Conservation (phyloP, 2,329 filamentous ascomycete species). For the Bisporella sp. region DNA sequence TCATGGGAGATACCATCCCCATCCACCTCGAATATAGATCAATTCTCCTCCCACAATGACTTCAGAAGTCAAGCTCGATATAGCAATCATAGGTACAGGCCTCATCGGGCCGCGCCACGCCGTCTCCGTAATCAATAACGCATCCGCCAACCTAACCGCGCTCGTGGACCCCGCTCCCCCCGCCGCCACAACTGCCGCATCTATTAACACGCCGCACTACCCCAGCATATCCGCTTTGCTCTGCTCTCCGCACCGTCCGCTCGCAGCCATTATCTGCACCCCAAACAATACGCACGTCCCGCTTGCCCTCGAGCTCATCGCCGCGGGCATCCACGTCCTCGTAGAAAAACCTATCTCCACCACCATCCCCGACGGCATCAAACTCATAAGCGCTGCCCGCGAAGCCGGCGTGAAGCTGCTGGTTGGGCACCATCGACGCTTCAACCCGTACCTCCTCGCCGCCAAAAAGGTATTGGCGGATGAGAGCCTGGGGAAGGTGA, state of each 20-base stretch:
- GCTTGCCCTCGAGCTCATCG: slow-evolving; percentile 40
- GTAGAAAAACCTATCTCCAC: slow-evolving; percentile 50
- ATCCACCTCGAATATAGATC: too few relatives aligned
- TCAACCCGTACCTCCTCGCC: slow-evolving; percentile 47
- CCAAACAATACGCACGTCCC: slow-evolving; percentile 51
- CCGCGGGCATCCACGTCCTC: slow-evolving; percentile 43
- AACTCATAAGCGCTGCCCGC: slow-evolving; percentile 23
- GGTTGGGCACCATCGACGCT: slow-evolving; percentile 52
- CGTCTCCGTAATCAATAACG: slow-evolving; percentile 33
- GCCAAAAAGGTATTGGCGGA: slow-evolving; percentile 38
- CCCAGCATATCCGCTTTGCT: slow-evolving; percentile 37
- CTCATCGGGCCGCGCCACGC: slow-evolving; percentile 45
- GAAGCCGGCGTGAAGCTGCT: slow-evolving; percentile 35
- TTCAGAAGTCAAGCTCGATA: slow-evolving; percentile 18
- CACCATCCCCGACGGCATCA: slow-evolving; percentile 30
- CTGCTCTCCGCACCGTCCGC: slow-evolving; percentile 32
- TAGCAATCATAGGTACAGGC: slow-evolving; percentile 41
- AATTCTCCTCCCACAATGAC: background rate
- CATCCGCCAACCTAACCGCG: slow-evolving; percentile 33
- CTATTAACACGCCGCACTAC: slow-evolving; percentile 33
- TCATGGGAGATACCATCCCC: too few relatives aligned
- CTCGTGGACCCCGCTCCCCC: slow-evolving; percentile 39
- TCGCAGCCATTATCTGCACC: slow-evolving; percentile 51
- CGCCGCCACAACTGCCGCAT: slow-evolving; percentile 28
- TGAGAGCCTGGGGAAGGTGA: slow-evolving; percentile 36